Evolutionary conservation across 2,329 filamentous ascomycete genomes (phyloP), one percentile per base, ranked within the genome.

Genomic region (Diaporthe amygdali): DNA sequence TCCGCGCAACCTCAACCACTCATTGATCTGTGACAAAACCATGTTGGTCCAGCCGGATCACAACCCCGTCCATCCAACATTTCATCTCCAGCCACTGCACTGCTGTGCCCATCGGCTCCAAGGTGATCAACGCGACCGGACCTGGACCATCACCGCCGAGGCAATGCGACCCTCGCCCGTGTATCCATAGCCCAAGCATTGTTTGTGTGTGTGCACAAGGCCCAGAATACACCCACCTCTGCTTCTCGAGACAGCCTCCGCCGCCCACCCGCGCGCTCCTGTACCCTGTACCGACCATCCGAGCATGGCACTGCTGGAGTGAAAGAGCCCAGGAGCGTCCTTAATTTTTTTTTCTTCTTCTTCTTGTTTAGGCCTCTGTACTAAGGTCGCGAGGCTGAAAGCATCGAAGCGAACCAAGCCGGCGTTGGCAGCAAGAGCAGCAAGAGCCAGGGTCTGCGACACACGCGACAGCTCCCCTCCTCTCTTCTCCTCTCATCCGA

Each of bases 391-490:
- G 41, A 64, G 44, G 30, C 44, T 37, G 27, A 30, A 49, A 44
- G 20, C 47, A 64, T 30, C 30, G 32, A 49, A 32, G 59, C 30
- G 59, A 44, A 37, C 27, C 44, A 64, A 22, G 30, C 27, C 59
- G 59, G 41, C 44, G 30, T 64, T 64, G 59, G 41, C 46, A 22
- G 59, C 30, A 64, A 30, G n/a, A 37, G 41, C 46, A 22, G 59
- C 30, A 64, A 30, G n/a, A 37, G 59, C 59, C 59, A 64, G 59
- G 59, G 59, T 34, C 69, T 70, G 61, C 71, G 68, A 72, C 71
- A 63, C 59, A 64, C 55, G 71, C 71, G 71, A 72, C 68, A 68
- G 63, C 63, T 71, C 12, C 46, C 54, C 61, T 68, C 59, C 49
- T n/a, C 47, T 34, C 59, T 64, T 68, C 59, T 64, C n/a, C 47